Conservation (phyloP, 768 basidiomycete species). For the Leccinellum albellum region DNA sequence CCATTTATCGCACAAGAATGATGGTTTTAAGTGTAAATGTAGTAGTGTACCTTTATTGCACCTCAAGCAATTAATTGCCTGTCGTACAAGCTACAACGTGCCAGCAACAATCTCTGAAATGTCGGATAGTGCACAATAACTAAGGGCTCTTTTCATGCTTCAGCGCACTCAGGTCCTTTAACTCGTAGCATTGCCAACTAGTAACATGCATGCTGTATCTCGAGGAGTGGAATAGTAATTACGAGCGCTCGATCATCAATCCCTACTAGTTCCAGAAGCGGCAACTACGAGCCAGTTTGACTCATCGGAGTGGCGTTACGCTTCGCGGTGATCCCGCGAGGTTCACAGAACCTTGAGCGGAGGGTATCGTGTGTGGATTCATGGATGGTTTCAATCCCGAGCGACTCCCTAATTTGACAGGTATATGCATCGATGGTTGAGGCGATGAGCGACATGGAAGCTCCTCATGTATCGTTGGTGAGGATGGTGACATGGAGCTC, state of each 20-base stretch:
- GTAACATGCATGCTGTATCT: not conserved
- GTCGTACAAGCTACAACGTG: slow-evolving; percentile 13
- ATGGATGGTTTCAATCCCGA: slow-evolving; percentile 11
- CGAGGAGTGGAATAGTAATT: not conserved
- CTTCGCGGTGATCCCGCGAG: slow-evolving; percentile 17
- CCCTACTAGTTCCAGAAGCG: not conserved
- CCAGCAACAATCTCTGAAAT: not conserved
- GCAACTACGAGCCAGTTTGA: not conserved
- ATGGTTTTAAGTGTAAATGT: not conserved
- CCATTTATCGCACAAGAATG: slow-evolving; percentile 76
- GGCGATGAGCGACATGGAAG: slow-evolving; percentile 20
- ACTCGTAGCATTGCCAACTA: not conserved
- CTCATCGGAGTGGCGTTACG: slow-evolving; percentile 26
- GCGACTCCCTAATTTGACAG: slow-evolving; percentile 18
- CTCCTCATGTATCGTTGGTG: slow-evolving; percentile 26
- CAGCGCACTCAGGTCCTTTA: not conserved
- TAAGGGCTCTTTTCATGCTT: not conserved
- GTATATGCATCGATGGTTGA: slow-evolving; percentile 10
- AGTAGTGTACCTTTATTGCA: slow-evolving; percentile 1
- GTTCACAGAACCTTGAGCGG: slow-evolving; percentile 15
- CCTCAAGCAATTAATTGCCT: slow-evolving; percentile 1
- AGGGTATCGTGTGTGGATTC: slow-evolving; percentile 10
- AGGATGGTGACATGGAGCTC: slow-evolving; percentile 49
- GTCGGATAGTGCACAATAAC: slow-evolving; percentile 1
- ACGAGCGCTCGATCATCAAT: slow-evolving; percentile 2